phyloP scores from a whole-genome alignment of 2,329 filamentous ascomycete genomes.

The Aspergillus thermomutatus region DNA sequence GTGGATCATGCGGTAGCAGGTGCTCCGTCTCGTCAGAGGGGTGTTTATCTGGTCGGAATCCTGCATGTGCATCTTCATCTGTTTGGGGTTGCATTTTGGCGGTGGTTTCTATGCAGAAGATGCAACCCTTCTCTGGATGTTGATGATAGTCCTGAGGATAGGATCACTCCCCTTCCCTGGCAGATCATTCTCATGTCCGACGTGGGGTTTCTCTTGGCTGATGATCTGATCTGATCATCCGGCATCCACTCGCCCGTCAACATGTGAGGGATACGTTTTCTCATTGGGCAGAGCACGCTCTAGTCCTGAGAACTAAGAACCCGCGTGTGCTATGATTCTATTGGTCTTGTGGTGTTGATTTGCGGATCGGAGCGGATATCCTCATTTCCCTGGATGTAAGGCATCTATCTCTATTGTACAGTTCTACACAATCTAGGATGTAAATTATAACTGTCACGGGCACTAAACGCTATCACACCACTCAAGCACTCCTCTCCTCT shows the following conservation, averaged over 20 bases:
- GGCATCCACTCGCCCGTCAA: not conserved
- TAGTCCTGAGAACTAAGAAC: not conserved
- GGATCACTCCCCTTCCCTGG: too few species aligned
- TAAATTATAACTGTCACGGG: too few species aligned
- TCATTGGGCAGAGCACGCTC: not conserved
- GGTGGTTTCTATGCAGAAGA: too few species aligned
- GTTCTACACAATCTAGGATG: too few species aligned
- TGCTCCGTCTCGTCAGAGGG: not conserved
- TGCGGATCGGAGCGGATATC: not conserved
- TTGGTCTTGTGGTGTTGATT: not conserved
- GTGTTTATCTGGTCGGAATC: not conserved
- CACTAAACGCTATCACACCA: too few species aligned
- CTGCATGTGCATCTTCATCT: not conserved
- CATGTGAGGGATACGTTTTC: not conserved
- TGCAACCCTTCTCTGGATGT: not conserved
- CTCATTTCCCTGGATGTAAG: not conserved
- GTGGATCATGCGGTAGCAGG: not conserved
- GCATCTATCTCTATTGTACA: not conserved
- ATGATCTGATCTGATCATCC: not conserved
- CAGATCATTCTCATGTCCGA: not conserved
- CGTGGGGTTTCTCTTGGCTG: not conserved
- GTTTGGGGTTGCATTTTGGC: not conserved
- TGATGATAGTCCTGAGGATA: not conserved
- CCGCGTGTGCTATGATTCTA: not conserved
- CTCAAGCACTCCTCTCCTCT: too few species aligned